Percentiles rank a stretch among this genome's conserved stretches.
Evolutionary conservation across 139 green algal genomes (phyloP).

Genomic region (Chlamydomonas sp.): DNA sequence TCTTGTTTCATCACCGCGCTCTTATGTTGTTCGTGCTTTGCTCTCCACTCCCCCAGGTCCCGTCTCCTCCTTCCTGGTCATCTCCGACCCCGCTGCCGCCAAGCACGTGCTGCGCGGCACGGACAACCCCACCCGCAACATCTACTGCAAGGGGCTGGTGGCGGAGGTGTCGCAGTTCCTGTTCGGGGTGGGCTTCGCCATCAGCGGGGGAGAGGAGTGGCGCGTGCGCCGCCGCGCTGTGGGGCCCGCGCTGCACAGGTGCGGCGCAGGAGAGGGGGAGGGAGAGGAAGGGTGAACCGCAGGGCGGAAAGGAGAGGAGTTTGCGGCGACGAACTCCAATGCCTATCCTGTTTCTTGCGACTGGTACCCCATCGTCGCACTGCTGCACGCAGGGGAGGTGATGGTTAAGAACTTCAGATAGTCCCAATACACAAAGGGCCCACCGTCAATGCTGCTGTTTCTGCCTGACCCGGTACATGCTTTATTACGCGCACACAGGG

Average conservation of each 20-base stretch:
- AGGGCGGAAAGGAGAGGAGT: not conserved
- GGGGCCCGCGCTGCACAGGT: constrained; percentile 91
- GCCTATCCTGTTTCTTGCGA: too few relatives aligned
- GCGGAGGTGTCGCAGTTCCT: constrained; percentile 94
- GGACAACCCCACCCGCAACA: constrained; percentile 80
- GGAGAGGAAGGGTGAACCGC: not conserved
- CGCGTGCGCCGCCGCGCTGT: constrained; percentile 86
- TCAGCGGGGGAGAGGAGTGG: constrained; percentile 89
- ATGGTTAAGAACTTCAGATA: too few relatives aligned
- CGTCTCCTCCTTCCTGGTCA: constrained; percentile 89
- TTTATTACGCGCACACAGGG: constrained; percentile 38
- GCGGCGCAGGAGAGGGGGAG: not conserved
- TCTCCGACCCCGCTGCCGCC: constrained; percentile 89
- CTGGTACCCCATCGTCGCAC: too few relatives aligned
- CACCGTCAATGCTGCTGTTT: too few relatives aligned
- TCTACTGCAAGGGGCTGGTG: constrained; percentile 95
- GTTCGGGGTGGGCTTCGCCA: constrained; percentile 97
- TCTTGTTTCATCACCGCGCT: not conserved
- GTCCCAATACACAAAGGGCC: too few relatives aligned
- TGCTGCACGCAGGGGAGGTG: too few relatives aligned
- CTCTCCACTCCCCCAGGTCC: constrained; percentile 63
- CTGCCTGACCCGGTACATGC: too few relatives aligned
- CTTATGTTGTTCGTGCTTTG: constrained; percentile 16
- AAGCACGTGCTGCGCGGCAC: constrained; percentile 95
- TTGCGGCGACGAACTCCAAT: too few relatives aligned